A percentile compares a stretch with the other conserved stretches of the same genome.
Evolutionary conservation across 108 stramenopile species (phyloP).

Genomic region (Mayamaea pseudoterrestris): DNA sequence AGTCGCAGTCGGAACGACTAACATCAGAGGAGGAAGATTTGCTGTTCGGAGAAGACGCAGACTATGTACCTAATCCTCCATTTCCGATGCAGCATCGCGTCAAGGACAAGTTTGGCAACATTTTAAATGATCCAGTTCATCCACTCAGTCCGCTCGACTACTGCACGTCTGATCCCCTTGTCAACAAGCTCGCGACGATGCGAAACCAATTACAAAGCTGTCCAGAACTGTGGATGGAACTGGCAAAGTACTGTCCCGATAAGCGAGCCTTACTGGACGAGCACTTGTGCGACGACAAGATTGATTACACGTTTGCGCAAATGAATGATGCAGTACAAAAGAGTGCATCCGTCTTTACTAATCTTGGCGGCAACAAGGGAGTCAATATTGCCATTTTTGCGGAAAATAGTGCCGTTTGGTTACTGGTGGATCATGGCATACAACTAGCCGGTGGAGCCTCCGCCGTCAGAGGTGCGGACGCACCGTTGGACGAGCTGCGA

Average conservation of each 20-base stretch:
- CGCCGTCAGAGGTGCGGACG: slow-evolving; percentile 85
- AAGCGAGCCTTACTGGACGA: slow-evolving; percentile 66
- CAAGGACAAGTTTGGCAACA: background rate
- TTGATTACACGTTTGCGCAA: slow-evolving; percentile 48
- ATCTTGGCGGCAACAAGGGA: slow-evolving; percentile 51
- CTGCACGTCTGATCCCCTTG: slow-evolving; percentile 48
- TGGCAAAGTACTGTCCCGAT: slow-evolving; percentile 41
- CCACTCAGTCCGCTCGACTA: too few species aligned
- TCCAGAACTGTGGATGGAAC: slow-evolving; percentile 57
- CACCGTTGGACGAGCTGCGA: slow-evolving; percentile 68
- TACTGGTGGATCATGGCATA: slow-evolving; percentile 77
- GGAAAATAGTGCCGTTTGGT: slow-evolving; percentile 80
- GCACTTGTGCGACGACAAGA: slow-evolving; percentile 39
- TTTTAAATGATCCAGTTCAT: slow-evolving; percentile 2
- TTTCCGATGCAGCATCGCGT: background rate
- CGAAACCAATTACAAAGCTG: slow-evolving; percentile 40
- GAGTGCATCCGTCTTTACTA: slow-evolving; percentile 42
- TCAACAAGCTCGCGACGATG: slow-evolving; percentile 61
- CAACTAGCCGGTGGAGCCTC: slow-evolving; percentile 66
- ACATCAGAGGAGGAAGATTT: slow-evolving; percentile 51
- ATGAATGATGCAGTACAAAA: slow-evolving; percentile 47
- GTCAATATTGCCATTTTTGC: slow-evolving; percentile 68
- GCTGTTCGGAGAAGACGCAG: slow-evolving; percentile 37
- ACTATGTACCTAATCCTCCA: slow-evolving; percentile 6
- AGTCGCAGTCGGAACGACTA: slow-evolving; percentile 7